phyloP scores from a whole-genome alignment of 163 green algal genomes.

The Scenedesmus sp. region DNA sequence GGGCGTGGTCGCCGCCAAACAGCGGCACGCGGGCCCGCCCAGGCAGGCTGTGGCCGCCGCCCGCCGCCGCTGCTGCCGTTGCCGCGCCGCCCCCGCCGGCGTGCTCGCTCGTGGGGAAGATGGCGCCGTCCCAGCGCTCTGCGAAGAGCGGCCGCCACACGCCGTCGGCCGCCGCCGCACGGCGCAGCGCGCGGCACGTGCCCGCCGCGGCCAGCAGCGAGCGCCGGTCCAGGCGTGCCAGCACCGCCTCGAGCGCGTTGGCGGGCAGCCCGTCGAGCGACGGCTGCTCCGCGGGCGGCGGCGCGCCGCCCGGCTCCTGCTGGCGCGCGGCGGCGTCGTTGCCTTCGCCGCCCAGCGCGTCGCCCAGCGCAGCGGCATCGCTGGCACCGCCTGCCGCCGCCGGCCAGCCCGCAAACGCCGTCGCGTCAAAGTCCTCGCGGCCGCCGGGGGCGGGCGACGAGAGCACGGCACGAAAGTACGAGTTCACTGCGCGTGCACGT shows the following conservation, averaged over 20 bases:
- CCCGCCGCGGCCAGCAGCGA: slow-evolving; percentile 32
- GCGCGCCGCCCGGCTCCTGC: not conserved
- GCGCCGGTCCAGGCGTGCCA: slow-evolving; percentile 34
- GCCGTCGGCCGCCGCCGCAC: slow-evolving; percentile 19
- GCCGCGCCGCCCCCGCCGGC: not conserved
- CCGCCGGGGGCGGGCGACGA: not conserved
- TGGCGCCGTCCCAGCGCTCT: slow-evolving; percentile 44
- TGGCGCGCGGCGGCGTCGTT: not conserved
- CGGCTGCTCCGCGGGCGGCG: not conserved
- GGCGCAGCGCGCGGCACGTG: slow-evolving; percentile 28
- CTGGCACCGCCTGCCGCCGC: slow-evolving; percentile 2
- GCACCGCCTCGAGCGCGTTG: slow-evolving; percentile 50
- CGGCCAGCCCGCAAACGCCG: too few relatives aligned
- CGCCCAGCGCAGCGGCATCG: not conserved
- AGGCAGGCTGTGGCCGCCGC: too few relatives aligned
- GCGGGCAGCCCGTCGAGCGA: slow-evolving; percentile 45
- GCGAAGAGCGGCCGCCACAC: slow-evolving; percentile 47
- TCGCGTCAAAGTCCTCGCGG: slow-evolving; percentile 45
- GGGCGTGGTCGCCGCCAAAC: too few relatives aligned
- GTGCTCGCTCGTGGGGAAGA: slow-evolving; percentile 46
- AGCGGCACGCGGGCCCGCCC: too few relatives aligned
- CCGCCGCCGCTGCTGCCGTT: slow-evolving; percentile 11
- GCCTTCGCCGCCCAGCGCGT: not conserved
- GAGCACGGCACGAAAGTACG: slow-evolving; percentile 51
- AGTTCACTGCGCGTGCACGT: slow-evolving; percentile 59